Evolutionary conservation across 305 asterid genomes (phyloP), one percentile per base, ranked within the genome.

Genomic region (Solanum hybrid): DNA sequence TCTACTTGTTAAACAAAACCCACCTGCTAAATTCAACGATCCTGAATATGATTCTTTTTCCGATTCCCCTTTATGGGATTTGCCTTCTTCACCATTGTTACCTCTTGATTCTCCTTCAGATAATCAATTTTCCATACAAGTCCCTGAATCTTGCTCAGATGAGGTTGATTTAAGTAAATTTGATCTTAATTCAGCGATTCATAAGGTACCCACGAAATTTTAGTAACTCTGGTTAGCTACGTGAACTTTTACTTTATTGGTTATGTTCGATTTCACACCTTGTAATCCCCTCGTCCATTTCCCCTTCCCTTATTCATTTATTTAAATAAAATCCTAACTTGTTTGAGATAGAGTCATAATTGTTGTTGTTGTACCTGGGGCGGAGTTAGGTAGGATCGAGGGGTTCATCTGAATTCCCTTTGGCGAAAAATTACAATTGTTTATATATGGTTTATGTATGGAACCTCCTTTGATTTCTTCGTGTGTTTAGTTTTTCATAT

Each of bases 1-100:
- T 32, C 93, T 97, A 20, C 94, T 97, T 90, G 75, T 91, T 10
- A 95, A 93, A 92, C 97, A 95, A 93, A 92, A 88, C 57, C 99
- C 95, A 89, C 99, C 99, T 14, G 94, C 96, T 7, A 93, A 93
- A 92, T 96, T 96, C 94, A 89, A 94, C 89, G 97, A 97, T 91
- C 92, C 95, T 1, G 97, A 97, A 32, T 96, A 97, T 89, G 98
- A 96, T 93, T 93, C 95, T 38, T 94, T 93, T 82, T 93, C 89
- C 22, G 99, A 97, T 92, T 95, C 98, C 81, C 94, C 93, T 86
- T 96, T 97, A 34, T 97, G 98, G 98, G 99, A 97, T 93, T 94
- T 97, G 93, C 99, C 99, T 73, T 94, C 93, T 75, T 90, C 92
- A 3, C 91, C 91, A 77, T 93, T 97, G 81, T 90, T 92, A 79